Conservation (phyloP, 2,329 filamentous ascomycete genomes). For the Lachnum nothofagi region DNA sequence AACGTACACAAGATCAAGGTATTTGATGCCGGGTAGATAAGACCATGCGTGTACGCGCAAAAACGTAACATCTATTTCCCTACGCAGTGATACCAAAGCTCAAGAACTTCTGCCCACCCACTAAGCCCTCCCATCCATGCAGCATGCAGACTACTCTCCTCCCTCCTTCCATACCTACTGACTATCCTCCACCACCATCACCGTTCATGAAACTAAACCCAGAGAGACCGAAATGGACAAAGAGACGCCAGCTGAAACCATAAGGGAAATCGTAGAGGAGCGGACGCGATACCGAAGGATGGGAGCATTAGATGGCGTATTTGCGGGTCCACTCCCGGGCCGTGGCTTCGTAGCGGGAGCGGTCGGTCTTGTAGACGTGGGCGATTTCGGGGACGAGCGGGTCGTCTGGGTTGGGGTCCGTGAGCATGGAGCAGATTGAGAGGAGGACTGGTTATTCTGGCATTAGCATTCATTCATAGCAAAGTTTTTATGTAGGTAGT, state of each 20-base stretch:
- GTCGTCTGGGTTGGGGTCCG: conserved; percentile 98
- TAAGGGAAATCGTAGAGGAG: conserved; percentile 23
- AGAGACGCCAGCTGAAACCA: conserved; percentile 27
- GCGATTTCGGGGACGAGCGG: conserved; percentile 98
- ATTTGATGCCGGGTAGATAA: too few relatives aligned
- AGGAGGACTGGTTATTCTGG: conserved; percentile 71
- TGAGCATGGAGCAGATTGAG: conserved; percentile 99
- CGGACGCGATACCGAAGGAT: conserved; percentile 8
- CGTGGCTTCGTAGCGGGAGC: conserved; percentile 89
- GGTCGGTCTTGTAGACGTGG: conserved; percentile 99
- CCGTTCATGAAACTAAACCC: too few relatives aligned
- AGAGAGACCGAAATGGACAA: conserved; percentile 24
- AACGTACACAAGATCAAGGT: too few relatives aligned
- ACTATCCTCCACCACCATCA: too few relatives aligned
- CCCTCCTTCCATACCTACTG: too few relatives aligned
- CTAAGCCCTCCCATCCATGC: conserved; percentile 9
- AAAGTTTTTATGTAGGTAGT: too few relatives aligned
- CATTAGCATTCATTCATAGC: too few relatives aligned
- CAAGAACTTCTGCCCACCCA: conserved; percentile 3
- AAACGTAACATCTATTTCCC: conserved; percentile 18
- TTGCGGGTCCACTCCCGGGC: conserved; percentile 98
- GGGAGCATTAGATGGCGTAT: conserved; percentile 73
- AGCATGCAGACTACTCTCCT: too few relatives aligned
- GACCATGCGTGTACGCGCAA: too few relatives aligned
- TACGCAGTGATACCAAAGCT: conserved; percentile 19